phyloP scores from a whole-genome alignment of 805 yeast species.

The Candida corydali region DNA sequence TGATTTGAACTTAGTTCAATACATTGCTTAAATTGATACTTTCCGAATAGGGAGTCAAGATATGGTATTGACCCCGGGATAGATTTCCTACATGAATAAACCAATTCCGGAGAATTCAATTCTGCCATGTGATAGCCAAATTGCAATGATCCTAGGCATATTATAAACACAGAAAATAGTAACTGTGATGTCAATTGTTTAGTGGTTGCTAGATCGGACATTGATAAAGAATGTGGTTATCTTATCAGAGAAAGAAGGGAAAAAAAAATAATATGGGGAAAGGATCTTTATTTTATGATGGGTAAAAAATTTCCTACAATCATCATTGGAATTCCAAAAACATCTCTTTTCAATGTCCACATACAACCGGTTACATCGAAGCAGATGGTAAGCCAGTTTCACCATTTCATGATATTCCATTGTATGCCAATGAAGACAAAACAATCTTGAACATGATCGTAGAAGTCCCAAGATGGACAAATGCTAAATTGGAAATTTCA shows the following conservation, averaged over 20 bases:
- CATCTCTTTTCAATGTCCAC: constrained; percentile 93
- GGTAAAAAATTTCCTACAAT: constrained; percentile 92
- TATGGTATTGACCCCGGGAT: constrained; percentile 31
- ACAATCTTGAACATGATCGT: constrained; percentile 78
- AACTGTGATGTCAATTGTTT: constrained; percentile 27
- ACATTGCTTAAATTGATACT: constrained; percentile 44
- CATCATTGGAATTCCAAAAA: constrained; percentile 97
- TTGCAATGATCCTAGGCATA: constrained; percentile 77
- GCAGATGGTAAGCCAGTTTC: constrained; percentile 92
- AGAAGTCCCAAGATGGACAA: constrained; percentile 98
- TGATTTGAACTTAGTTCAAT: constrained; percentile 53
- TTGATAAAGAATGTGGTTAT: background rate
- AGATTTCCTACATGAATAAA: constrained; percentile 51
- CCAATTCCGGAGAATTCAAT: constrained; percentile 81
- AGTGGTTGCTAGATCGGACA: background rate
- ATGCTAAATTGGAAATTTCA: constrained; percentile 93
- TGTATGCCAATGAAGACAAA: constrained; percentile 91
- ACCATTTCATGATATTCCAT: constrained; percentile 75
- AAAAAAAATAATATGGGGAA: background rate
- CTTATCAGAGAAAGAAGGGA: background rate
- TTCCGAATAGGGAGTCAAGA: constrained; percentile 36
- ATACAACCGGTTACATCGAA: constrained; percentile 85
- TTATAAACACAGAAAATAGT: constrained; percentile 46
- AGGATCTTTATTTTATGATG: constrained; percentile 34
- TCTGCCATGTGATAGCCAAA: constrained; percentile 96